Evolutionary conservation across 179 eudicot genomes (phyloP).

Genomic region (Vitellaria paradoxa): DNA sequence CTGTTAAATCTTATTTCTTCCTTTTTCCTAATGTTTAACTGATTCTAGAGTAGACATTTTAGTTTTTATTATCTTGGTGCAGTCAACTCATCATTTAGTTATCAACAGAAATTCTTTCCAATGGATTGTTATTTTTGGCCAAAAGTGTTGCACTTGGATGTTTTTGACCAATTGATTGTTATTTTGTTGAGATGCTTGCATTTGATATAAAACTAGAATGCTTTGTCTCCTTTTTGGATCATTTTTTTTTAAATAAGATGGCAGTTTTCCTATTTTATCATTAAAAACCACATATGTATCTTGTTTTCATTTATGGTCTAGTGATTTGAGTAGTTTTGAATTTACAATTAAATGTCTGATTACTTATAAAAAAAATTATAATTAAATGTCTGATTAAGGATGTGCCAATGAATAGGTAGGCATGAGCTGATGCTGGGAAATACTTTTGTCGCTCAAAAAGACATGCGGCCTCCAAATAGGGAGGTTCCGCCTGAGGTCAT

Average conservation of each 20-base stretch:
- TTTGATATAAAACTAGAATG: neutral
- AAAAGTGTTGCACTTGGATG: neutral
- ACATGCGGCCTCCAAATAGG: conserved; percentile 56
- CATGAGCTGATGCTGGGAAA: conserved; percentile 82
- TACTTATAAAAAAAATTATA: neutral
- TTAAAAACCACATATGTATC: neutral
- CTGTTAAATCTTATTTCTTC: conserved; percentile 1
- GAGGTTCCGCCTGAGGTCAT: conserved; percentile 86
- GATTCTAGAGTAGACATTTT: neutral
- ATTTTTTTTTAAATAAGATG: neutral
- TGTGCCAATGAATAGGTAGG: conserved; percentile 51
- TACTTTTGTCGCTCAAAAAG: conserved; percentile 55
- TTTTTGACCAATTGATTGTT: neutral
- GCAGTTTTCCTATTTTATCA: neutral
- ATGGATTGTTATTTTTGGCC: too few relatives aligned
- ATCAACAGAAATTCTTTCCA: too few relatives aligned
- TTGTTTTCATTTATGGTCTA: neutral
- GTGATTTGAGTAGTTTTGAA: neutral
- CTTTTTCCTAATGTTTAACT: neutral
- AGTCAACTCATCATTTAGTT: neutral
- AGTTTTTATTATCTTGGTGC: neutral
- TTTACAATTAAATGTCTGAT: neutral
- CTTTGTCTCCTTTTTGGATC: neutral
- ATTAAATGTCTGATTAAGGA: conserved; percentile 8
- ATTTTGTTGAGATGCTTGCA: neutral